Percentiles rank a stretch among this genome's conserved stretches.
Conservation (phyloP, 768 basidiomycete species). For the Phylloporus sp. region DNA sequence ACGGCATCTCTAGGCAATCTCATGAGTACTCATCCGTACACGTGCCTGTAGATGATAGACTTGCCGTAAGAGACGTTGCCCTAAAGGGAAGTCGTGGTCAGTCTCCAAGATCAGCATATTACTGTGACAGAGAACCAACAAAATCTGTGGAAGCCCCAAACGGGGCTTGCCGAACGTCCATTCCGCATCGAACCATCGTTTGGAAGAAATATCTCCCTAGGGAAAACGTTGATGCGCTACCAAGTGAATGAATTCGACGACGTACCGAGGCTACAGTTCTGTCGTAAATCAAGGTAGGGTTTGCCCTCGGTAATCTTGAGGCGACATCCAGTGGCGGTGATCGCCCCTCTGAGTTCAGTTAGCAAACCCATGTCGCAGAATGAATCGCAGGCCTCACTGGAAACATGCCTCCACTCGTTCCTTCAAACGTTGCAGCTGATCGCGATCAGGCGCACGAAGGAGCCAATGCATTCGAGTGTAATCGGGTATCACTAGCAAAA, state of each 20-base stretch:
- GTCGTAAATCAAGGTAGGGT: slow-evolving; percentile 54
- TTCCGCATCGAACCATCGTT: slow-evolving; percentile 38
- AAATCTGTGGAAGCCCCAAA: slow-evolving; percentile 73
- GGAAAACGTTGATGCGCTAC: slow-evolving; percentile 4
- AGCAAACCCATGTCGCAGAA: slow-evolving; percentile 1
- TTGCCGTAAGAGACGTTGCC: slow-evolving; percentile 70
- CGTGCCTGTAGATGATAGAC: slow-evolving; percentile 24
- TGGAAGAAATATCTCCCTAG: slow-evolving; percentile 54
- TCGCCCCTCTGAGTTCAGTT: slow-evolving; percentile 51
- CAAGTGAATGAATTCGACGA: slow-evolving; percentile 2
- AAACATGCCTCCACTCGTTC: slow-evolving; percentile 69
- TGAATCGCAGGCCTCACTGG: slow-evolving; percentile 42
- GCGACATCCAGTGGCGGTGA: slow-evolving; percentile 57
- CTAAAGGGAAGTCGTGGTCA: slow-evolving; percentile 36
- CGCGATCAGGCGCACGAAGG: slow-evolving; percentile 62
- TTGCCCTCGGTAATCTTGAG: slow-evolving; percentile 40
- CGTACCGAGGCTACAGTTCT: slow-evolving; percentile 55
- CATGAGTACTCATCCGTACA: slow-evolving; percentile 12
- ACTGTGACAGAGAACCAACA: slow-evolving; percentile 40
- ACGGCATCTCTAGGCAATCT: slow-evolving; percentile 47
- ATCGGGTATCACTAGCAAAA: slow-evolving; percentile 70
- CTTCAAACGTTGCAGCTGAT: slow-evolving; percentile 50
- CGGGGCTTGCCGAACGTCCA: slow-evolving; percentile 33
- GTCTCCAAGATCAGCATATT: slow-evolving; percentile 1
- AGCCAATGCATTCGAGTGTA: slow-evolving; percentile 73